Evolutionary conservation across 768 basidiomycete genomes (phyloP).

Genomic region (Cantharellus cinnabarinus): DNA sequence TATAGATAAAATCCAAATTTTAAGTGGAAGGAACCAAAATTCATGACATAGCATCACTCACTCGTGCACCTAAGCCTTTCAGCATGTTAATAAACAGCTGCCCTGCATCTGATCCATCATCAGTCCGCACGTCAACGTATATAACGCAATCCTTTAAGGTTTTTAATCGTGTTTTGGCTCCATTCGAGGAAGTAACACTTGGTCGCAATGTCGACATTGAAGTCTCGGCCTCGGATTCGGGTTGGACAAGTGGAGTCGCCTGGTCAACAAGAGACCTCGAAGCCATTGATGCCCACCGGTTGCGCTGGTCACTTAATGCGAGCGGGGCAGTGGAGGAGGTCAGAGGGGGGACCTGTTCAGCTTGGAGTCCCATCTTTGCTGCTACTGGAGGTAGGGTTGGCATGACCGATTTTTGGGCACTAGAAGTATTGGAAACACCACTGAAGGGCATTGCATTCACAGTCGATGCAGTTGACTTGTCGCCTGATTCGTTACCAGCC

Average conservation of each 20-base stretch:
- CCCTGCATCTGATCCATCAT: constrained; percentile 62
- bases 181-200: not conserved
- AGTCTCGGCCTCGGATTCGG: not conserved
- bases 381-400: not conserved
- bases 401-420: not conserved
- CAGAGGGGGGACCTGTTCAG: not conserved
- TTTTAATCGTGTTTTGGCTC: constrained; percentile 8
- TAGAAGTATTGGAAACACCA: not conserved
- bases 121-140: constrained; percentile 64
- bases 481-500: not conserved
- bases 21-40: not conserved
- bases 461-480: not conserved
- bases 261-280: constrained; percentile 4
- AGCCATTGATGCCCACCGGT: not conserved
- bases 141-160: constrained; percentile 55
- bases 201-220: not conserved
- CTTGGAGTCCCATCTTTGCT: not conserved
- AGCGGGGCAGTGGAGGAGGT: not conserved
- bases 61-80: constrained; percentile 58
- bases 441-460: not conserved
- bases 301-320: not conserved
- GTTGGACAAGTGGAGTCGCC: not conserved
- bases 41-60: constrained; percentile 17
- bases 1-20: not conserved
- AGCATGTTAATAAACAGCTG: constrained; percentile 71